Conservation (phyloP, 345 rosid genomes). For the Acer saccharum region DNA sequence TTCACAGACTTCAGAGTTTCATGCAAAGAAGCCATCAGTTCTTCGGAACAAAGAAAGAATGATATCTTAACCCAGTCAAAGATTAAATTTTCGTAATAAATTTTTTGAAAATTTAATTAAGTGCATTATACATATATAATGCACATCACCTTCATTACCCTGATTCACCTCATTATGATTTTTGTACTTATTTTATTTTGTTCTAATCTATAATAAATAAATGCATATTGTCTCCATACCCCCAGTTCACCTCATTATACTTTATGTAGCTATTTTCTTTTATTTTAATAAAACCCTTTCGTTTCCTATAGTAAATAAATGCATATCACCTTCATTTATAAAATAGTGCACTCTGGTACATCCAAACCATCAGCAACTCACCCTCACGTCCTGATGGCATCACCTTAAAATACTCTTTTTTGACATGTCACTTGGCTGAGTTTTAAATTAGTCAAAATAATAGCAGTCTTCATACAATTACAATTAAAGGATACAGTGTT, state of each 20-base stretch:
- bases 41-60: slow-evolving; percentile 79
- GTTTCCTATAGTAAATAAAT: not conserved
- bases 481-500: slow-evolving; percentile 80
- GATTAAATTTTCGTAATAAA: slow-evolving; percentile 13
- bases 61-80: slow-evolving; percentile 73
- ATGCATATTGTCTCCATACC: not conserved
- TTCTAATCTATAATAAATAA: not conserved
- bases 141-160: not conserved
- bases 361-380: slow-evolving; percentile 10
- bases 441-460: slow-evolving; percentile 21
- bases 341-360: not conserved
- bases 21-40: slow-evolving; percentile 72
- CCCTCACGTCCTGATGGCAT: not conserved
- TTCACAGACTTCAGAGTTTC: slow-evolving; percentile 89
- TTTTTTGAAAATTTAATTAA: not conserved
- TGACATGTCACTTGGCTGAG: slow-evolving; percentile 14
- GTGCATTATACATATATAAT: not conserved
- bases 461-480: slow-evolving; percentile 14
- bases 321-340: not conserved
- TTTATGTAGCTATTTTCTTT: not conserved
- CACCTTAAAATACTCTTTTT: not conserved
- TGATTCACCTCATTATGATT: not conserved
- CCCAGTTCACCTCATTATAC: not conserved
- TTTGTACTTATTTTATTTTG: not conserved
- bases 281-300: not conserved